Evolutionary conservation across 768 basidiomycete species (phyloP).

Genomic region (Russula sp.): DNA sequence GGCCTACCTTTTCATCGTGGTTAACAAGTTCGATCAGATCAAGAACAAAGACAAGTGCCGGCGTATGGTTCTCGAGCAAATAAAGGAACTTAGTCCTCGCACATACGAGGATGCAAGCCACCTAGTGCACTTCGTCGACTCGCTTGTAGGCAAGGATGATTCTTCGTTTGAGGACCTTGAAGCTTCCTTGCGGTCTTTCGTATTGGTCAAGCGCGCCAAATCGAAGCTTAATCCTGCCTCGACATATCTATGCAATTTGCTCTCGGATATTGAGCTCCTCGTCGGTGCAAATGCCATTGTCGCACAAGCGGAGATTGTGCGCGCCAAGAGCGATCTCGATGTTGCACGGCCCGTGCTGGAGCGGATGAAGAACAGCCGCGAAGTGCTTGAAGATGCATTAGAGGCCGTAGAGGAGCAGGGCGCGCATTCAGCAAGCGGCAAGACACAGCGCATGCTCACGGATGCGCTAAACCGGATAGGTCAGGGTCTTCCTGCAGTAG

Average conservation of each 20-base stretch:
- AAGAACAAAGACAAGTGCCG: conserved; percentile 92
- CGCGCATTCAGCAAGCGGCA: conserved; percentile 44
- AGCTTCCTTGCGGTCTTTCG: conserved; percentile 85
- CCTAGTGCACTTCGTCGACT: conserved; percentile 98
- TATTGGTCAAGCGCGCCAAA: conserved; percentile 91
- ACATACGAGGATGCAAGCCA: conserved; percentile 89
- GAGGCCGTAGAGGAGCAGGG: conserved; percentile 75
- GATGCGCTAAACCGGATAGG: conserved; percentile 73
- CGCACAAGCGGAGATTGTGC: conserved; percentile 70
- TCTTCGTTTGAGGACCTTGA: conserved; percentile 85
- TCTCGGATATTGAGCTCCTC: conserved; percentile 84
- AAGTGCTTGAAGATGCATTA: conserved; percentile 71
- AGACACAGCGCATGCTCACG: conserved; percentile 54
- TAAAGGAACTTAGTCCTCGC: conserved; percentile 85
- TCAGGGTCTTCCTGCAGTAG: conserved; percentile 63
- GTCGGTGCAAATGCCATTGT: conserved; percentile 80
- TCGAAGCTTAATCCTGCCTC: conserved; percentile 92
- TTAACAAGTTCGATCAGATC: conserved; percentile 96
- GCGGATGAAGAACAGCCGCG: conserved; percentile 72
- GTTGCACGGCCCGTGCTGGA: conserved; percentile 76
- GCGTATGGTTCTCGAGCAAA: conserved; percentile 85
- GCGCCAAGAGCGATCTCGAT: conserved; percentile 64
- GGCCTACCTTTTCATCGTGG: conserved; percentile 96
- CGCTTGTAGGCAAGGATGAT: conserved; percentile 63
- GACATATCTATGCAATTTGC: conserved; percentile 86